These are phyloP conservation scores for Fusarium sp. DNA, from an alignment of 2,329 filamentous ascomycete genomes.

Conservation along the genomic window DNA sequence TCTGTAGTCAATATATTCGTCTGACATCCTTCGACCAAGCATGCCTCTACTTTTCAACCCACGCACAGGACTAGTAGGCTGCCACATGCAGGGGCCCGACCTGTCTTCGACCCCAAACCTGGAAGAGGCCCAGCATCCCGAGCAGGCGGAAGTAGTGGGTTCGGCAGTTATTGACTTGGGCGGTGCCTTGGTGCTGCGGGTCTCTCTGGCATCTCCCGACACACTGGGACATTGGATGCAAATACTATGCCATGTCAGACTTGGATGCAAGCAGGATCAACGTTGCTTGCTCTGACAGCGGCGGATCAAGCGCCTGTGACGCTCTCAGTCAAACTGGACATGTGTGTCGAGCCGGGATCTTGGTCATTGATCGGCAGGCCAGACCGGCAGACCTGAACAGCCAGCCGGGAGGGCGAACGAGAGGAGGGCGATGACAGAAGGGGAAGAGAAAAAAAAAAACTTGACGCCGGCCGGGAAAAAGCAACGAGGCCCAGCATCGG, in stretches of 20 bases:
- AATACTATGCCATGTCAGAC: not conserved
- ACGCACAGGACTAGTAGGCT: not conserved
- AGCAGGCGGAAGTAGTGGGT: conserved; percentile 19
- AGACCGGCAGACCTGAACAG: not conserved
- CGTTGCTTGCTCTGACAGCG: not conserved
- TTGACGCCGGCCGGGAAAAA: not conserved
- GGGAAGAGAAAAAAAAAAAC: not conserved
- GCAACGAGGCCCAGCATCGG: conserved; percentile 2
- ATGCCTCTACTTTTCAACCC: not conserved
- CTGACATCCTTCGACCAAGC: not conserved
- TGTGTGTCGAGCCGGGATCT: not conserved
- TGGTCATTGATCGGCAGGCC: not conserved
- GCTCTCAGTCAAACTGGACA: not conserved
- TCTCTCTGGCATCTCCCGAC: conserved; percentile 2
- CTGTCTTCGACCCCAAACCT: conserved; percentile 24
- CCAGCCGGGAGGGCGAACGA: not conserved
- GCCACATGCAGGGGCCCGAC: conserved; percentile 26
- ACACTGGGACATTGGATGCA: conserved; percentile 6
- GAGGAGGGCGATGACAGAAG: not conserved
- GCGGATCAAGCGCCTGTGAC: not conserved
- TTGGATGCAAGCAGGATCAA: not conserved
- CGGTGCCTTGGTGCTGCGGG: conserved; percentile 4
- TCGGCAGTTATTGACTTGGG: conserved; percentile 28
- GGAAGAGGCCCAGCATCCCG: conserved; percentile 9
- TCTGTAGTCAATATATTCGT: not conserved